Evolutionary conservation across 2,329 filamentous ascomycete genomes (phyloP).

Genomic region (Chrysoporthe deuterocubensis): DNA sequence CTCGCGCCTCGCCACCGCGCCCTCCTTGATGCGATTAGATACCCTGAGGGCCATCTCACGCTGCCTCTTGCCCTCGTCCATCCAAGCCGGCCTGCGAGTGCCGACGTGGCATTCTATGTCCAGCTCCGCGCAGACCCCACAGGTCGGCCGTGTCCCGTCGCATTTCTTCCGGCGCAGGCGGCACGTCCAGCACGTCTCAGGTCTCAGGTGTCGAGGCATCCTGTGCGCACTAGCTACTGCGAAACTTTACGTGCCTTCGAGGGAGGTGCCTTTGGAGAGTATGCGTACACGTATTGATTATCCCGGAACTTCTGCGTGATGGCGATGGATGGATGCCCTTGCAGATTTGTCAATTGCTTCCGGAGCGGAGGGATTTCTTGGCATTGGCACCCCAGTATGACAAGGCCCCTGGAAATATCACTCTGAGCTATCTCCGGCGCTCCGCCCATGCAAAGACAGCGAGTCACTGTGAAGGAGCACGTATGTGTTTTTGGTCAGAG

Average conservation of each 20-base stretch:
- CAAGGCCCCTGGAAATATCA: too few species aligned
- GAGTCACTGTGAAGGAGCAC: neutral
- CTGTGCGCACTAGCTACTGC: neutral
- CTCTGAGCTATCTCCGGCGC: too few species aligned
- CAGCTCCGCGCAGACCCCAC: conserved; percentile 52
- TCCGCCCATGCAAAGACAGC: neutral
- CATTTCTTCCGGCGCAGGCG: conserved; percentile 66
- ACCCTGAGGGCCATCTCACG: conserved; percentile 47
- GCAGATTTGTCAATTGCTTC: neutral
- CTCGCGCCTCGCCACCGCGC: neutral
- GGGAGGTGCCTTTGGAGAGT: neutral
- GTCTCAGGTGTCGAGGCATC: neutral
- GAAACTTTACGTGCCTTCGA: neutral
- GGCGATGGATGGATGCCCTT: neutral
- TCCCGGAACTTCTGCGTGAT: neutral
- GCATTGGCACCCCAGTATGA: too few species aligned
- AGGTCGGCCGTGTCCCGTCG: conserved; percentile 57
- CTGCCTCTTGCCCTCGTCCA: conserved; percentile 56
- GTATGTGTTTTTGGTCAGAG: neutral
- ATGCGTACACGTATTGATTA: neutral
- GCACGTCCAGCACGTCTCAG: conserved; percentile 46
- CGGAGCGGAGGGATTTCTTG: neutral
- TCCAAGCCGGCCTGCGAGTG: conserved; percentile 59
- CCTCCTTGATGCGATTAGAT: neutral
- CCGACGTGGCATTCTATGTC: conserved; percentile 60